Evolutionary conservation across 2,329 filamentous ascomycete genomes (phyloP).

Genomic region (Sporothrix humicola): DNA sequence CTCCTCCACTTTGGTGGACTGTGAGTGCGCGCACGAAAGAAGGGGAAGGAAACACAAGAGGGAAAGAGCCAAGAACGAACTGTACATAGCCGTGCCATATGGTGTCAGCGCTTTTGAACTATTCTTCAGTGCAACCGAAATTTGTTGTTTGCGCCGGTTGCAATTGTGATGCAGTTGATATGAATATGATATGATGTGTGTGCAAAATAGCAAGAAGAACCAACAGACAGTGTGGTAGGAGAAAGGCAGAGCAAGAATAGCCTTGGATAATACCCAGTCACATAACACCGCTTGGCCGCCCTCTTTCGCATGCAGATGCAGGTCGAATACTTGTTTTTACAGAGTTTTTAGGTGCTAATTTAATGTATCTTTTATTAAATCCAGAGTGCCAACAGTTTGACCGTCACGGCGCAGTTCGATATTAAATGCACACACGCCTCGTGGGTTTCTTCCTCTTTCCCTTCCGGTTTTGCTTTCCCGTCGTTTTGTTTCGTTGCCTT

Average conservation of each 20-base stretch:
- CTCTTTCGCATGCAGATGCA: not conserved
- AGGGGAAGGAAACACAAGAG: not conserved
- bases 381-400: not conserved
- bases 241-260: too few relatives aligned
- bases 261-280: not conserved
- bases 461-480: conserved; percentile 18
- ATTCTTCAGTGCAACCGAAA: not conserved
- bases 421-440: conserved; percentile 7
- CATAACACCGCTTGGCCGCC: not conserved
- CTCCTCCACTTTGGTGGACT: not conserved
- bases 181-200: not conserved
- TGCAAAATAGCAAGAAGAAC: not conserved
- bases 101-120: not conserved
- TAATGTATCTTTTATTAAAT: not conserved
- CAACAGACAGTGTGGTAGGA: not conserved
- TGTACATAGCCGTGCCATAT: conserved; percentile 1
- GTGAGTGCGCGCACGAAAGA: not conserved
- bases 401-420: not conserved
- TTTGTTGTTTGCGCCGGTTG: not conserved
- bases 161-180: not conserved
- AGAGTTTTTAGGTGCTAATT: conserved; percentile 1
- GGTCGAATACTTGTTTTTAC: conserved; percentile 2
- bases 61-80: conserved; percentile 14
- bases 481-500: conserved; percentile 17
- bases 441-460: not conserved